Evolutionary conservation across 768 basidiomycete genomes (phyloP), one percentile per base, ranked within the genome.

Genomic region (Mycena belliarum): DNA sequence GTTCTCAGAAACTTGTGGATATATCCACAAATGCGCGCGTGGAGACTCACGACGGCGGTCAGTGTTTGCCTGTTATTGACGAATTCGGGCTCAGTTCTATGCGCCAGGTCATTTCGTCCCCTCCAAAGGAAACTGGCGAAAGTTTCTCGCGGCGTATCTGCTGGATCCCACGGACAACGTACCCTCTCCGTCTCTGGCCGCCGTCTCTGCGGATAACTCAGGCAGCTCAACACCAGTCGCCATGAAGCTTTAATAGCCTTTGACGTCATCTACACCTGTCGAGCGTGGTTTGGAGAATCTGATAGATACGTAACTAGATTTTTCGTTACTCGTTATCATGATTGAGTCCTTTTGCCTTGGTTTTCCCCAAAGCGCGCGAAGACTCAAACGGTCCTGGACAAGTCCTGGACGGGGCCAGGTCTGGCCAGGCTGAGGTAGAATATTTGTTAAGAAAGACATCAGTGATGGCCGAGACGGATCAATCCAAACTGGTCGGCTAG

Each of bases 21-120:
- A 71, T 82, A 11, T 87, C 88, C 26, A 65, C 68, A 2, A 80
- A 81, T 44, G 76, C 78, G 28, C 79, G 91, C 12, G 80, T 94
- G 10, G 91, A 91, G 67, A 80, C 79, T 62, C 93, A 95, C 55
- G 83, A 85, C 24, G 93, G 93, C 51, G 93, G 93, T 92, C 55
- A 28, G 86, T 72, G 20, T 38, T n/a, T 23, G 40, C 16, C 20
- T 43, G 43, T 2, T 49, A 18, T 47, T 50, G 46, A 41, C 15
- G 35, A 18, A 15, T 43, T 35, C 46, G 23, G n/a, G 24, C 28
- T 40, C 26, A 50, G 15, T 6, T 32, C 52, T 40, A 20, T 52
- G 49, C 21, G 21, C 18, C 63, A 93, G 91, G 91, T 9, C 92
- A 95, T 70, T 91, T 92, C 63, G 85, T 94, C 4, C 93, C 93